Evolutionary conservation across 2,329 filamentous ascomycete genomes (phyloP), one percentile per base, ranked within the genome.

Genomic region (Diaporthe batatas): DNA sequence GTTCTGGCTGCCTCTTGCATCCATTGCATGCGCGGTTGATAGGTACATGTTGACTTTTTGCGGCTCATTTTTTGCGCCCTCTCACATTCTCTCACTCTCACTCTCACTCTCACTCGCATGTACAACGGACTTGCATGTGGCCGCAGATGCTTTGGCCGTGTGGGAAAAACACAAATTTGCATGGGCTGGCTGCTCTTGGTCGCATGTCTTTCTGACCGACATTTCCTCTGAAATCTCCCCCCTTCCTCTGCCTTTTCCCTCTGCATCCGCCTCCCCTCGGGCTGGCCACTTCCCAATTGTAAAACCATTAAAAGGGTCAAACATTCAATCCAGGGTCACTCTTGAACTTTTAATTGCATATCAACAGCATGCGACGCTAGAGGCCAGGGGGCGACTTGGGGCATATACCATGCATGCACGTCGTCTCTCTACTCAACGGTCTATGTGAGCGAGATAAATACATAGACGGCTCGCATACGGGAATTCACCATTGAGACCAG

Each of bases 121-220:
- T 69, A 23, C 36, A n/a, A 58, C 49, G 51, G 54, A 70, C 68
- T 11, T 70, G 68, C 68, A 70, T 47, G 32, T 16, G 68, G 68
- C 68, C 47, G 55, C 55, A 70, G 68, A 62, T 62, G 21, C 23
- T 42, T 39, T 53, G 47, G 44, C 54, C 54, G 34, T 23, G 44
- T 62, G 32, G 62, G 55, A 49, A 65, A 25, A 39, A 39, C 36
- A 39, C 47, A 18, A 65, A 51, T 55, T 42, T 70, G 68, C 49
- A 70, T 58, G 68, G 44, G 25, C 57, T 44, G 54, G 36, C 36
- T 39, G 36, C 23, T 44, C 36, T 70, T 32, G 54, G 36, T 53
- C 57, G 55, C 16, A 49, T 49, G 36, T 47, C 51, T 59, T 34
- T 49, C 53, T 72, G 71, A 72, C 71, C 71, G 71, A 72, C 71